These are phyloP conservation scores for Amanita pallidorosea DNA, from an alignment of 768 basidiomycete genomes.

Conservation along the genomic window DNA sequence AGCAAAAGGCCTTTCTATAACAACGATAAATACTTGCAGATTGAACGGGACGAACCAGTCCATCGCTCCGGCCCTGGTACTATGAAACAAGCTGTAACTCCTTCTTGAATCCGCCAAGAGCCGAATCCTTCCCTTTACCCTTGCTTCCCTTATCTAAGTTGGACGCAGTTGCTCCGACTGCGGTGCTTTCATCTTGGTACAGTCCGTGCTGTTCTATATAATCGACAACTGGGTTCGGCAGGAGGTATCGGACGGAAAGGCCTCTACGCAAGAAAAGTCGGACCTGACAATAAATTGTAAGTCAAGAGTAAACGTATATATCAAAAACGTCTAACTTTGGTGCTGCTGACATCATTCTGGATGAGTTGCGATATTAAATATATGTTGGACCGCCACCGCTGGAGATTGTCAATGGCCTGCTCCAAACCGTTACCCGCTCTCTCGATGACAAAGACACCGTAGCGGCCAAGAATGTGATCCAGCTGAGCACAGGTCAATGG, in stretches of 20 bases:
- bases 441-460: slow-evolving; percentile 92
- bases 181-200: slow-evolving; percentile 51
- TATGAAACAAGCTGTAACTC: slow-evolving; percentile 7
- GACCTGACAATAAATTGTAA: slow-evolving; percentile 21
- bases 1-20: no score
- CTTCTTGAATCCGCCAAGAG: slow-evolving; percentile 18
- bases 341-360: slow-evolving; percentile 95
- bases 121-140: slow-evolving; percentile 23
- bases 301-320: background rate
- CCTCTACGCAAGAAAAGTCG: slow-evolving; percentile 72
- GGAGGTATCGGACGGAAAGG: slow-evolving; percentile 78
- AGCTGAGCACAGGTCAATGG: slow-evolving; percentile 39
- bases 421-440: slow-evolving; percentile 89
- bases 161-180: slow-evolving; percentile 9
- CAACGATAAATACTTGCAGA: background rate
- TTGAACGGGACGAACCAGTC: background rate
- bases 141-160: slow-evolving; percentile 24
- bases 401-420: slow-evolving; percentile 65
- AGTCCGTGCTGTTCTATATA: slow-evolving; percentile 85
- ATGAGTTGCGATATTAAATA: slow-evolving; percentile 90
- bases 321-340: slow-evolving; percentile 46
- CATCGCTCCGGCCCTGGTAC: no score
- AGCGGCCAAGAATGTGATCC: slow-evolving; percentile 91
- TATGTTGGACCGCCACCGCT: slow-evolving; percentile 74
- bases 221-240: slow-evolving; percentile 84